Percentiles rank a stretch among this genome's conserved stretches.
Conservation (phyloP, 169 alveolate species). For the Plasmodium gonderi region DNA sequence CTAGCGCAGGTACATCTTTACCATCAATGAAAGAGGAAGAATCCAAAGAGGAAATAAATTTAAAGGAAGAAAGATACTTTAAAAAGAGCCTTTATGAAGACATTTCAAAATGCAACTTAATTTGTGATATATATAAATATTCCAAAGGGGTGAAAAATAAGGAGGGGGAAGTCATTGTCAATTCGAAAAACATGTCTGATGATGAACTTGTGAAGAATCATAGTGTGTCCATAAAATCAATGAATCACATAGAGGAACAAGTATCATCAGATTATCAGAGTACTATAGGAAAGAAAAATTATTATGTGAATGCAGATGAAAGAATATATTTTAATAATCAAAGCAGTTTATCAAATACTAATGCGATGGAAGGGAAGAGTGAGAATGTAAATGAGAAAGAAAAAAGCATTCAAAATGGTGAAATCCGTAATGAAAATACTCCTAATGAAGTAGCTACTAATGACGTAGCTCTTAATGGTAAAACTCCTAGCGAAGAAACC, state of each 20-base stretch:
- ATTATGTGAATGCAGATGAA: not conserved
- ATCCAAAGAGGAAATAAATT: not conserved
- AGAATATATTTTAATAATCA: not conserved
- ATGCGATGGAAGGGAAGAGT: not conserved
- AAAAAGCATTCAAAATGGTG: not conserved
- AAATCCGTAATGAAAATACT: not conserved
- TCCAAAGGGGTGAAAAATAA: not conserved
- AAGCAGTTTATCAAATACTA: not conserved
- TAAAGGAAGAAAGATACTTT: not conserved
- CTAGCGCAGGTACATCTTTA: not conserved
- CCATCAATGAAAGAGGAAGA: not conserved
- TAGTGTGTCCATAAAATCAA: not conserved
- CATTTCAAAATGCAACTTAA: conserved; percentile 12
- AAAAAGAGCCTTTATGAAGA: not conserved
- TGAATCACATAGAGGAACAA: not conserved
- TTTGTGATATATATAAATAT: conserved; percentile 8
- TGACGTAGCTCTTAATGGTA: too few relatives aligned
- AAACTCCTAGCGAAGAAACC: not conserved
- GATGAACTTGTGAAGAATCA: not conserved
- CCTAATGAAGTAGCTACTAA: too few relatives aligned
- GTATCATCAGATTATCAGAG: not conserved
- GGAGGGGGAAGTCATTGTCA: not conserved
- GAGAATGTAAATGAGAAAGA: not conserved
- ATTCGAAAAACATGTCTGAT: conserved; percentile 9
- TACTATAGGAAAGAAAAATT: not conserved